These are phyloP conservation scores for Claviceps lovelessii DNA, from an alignment of 2,329 filamentous ascomycete species.

Conservation along the genomic window DNA sequence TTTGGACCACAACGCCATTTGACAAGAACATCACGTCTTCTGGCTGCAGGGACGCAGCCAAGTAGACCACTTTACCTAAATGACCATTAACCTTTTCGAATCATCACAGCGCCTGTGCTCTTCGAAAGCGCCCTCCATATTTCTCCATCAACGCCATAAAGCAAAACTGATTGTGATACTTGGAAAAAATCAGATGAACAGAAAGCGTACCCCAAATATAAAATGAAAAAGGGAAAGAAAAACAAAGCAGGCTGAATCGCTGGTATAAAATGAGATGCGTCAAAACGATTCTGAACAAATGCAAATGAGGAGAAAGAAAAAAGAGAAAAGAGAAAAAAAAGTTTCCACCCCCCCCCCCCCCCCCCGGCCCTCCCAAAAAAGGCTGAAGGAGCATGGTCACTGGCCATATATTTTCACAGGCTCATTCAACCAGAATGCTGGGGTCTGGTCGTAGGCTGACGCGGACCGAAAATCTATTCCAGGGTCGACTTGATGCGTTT, in stretches of 20 bases:
- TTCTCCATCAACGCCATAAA: conserved; percentile 14
- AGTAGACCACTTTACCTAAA: background rate
- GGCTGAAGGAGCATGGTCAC: background rate
- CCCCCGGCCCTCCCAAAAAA: background rate
- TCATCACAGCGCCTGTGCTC: conserved; percentile 8
- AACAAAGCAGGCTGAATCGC: conserved; percentile 8
- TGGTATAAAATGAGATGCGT: conserved; percentile 7
- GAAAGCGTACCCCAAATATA: background rate
- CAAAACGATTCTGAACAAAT: conserved; percentile 2
- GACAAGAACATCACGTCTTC: background rate
- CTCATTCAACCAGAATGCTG: conserved; percentile 2
- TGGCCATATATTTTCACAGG: background rate
- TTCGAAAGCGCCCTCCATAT: background rate
- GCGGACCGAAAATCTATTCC: conserved; percentile 9
- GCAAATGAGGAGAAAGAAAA: background rate
- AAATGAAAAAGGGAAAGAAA: background rate
- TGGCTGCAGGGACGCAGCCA: background rate
- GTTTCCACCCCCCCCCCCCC: too few species aligned
- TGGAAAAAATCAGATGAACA: background rate
- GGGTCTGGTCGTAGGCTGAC: background rate
- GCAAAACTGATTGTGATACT: background rate
- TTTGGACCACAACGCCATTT: background rate
- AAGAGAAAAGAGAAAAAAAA: background rate
- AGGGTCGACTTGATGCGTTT: conserved; percentile 5
- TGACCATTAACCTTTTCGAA: background rate